These are phyloP conservation scores for Poteriospumella lacustris DNA, from an alignment of 108 stramenopile species.

Conservation along the genomic window DNA sequence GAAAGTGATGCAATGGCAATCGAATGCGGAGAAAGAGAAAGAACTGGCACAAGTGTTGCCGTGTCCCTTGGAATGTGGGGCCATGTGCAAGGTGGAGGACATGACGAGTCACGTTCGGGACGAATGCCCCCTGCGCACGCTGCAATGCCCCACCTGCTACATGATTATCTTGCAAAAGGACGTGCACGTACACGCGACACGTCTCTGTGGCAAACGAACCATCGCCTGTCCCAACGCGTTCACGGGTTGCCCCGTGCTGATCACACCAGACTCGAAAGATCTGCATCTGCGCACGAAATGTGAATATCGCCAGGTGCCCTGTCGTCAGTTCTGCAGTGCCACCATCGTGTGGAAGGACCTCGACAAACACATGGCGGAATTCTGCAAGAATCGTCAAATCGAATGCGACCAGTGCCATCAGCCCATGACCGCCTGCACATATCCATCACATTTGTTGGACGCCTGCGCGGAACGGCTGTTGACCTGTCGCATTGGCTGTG, in stretches of 20 bases:
- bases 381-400: constrained; percentile 17
- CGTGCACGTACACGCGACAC: neutral
- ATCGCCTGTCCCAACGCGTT: constrained; percentile 20
- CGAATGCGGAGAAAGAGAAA: neutral
- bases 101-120: constrained; percentile 16
- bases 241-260: neutral
- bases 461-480: neutral
- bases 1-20: neutral
- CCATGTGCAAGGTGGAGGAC: neutral
- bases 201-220: neutral
- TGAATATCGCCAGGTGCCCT: neutral
- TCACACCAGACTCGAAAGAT: neutral
- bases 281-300: neutral
- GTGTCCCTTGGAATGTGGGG: constrained; percentile 3
- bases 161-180: neutral
- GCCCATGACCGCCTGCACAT: neutral
- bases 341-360: neutral
- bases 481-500: neutral
- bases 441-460: neutral
- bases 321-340: neutral
- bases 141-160: neutral
- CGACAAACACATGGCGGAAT: neutral
- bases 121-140: neutral
- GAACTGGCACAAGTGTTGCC: neutral
- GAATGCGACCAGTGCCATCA: neutral